Evolutionary conservation across 805 yeast species (phyloP), one percentile per base, ranked within the genome.

Genomic region (Candida adriatica): DNA sequence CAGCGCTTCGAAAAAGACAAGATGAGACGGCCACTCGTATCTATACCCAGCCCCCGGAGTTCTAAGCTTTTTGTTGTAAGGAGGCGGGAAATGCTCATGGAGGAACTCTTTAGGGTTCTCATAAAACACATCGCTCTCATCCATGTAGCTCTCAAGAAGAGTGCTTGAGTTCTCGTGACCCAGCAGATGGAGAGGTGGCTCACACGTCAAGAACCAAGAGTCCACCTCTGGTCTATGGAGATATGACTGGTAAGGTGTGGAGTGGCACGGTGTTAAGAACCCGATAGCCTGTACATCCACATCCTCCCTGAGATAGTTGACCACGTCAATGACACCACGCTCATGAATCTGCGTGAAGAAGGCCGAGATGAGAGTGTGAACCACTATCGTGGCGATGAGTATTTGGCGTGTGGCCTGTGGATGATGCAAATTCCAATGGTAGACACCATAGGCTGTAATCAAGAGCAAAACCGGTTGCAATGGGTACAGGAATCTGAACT

Each of bases 191-290:
- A 62, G 52, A 1, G 98, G 97, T 0, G 99, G 99, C 35, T 86
- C 94, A 55, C 99, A 92, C 0, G 95, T 75, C 24, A 92, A 61
- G 33, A 79, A 78, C 94, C 95, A 83, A 2, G 77, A 68, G 1
- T 52, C 44, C 4, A 70, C 49, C 17, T 64, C 68, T 8, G 61
- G 53, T 15, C 82, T 59, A 49, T 88, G 95, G 24, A 92, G 57
- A 51, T 81, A 76, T 16, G 92, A 73, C 50, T 86, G 95, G 77
- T 92, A 83, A 3, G 98, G 99, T 0, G 96, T 90, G 0, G 97
- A 88, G 55, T 92, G 99, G 48, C 99, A 92, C 0, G 99, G 98
- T 51, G 88, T 86, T 11, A 92, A 55, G 45, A 92, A 84, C 0
- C 96, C 95, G 18, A 88, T 58, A 2, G 81, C 66, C 7, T 56